Conservation (phyloP, 225 moss, liverwort and hornwort species). For the Takakia lepidozioides region DNA sequence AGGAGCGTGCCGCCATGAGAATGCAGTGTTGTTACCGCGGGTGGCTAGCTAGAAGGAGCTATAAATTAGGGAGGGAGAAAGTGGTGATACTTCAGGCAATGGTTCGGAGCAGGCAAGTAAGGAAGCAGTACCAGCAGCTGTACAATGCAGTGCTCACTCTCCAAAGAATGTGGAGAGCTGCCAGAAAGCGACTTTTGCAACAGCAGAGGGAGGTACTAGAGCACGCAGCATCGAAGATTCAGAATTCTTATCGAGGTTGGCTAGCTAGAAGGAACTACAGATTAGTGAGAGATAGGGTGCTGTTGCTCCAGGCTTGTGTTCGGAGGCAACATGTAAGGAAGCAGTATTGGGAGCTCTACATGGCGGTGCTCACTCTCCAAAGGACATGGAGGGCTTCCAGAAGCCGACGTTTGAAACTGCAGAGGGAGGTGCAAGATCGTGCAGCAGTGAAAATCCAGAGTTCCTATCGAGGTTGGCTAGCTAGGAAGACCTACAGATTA, state of each 20-base stretch:
- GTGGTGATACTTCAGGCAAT: slow-evolving; percentile 25
- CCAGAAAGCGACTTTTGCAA: slow-evolving; percentile 5
- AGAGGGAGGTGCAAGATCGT: neutral
- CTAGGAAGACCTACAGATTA: slow-evolving; percentile 9
- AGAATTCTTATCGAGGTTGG: slow-evolving; percentile 21
- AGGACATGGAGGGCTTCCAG: slow-evolving; percentile 18
- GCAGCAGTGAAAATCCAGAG: slow-evolving; percentile 23
- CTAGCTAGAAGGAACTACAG: slow-evolving; percentile 10
- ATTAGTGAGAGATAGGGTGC: slow-evolving; percentile 9
- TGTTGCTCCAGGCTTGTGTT: slow-evolving; percentile 25
- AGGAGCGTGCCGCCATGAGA: slow-evolving; percentile 13
- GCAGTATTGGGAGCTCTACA: slow-evolving; percentile 13
- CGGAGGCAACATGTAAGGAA: slow-evolving; percentile 16
- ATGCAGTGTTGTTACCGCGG: slow-evolving; percentile 23
- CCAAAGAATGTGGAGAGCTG: slow-evolving; percentile 23
- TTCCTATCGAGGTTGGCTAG: slow-evolving; percentile 14
- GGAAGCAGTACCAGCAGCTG: slow-evolving; percentile 14
- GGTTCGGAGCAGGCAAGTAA: slow-evolving; percentile 16
- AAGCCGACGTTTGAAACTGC: slow-evolving; percentile 5
- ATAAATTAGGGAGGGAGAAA: slow-evolving; percentile 8
- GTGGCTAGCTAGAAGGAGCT: slow-evolving; percentile 13
- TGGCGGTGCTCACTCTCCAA: slow-evolving; percentile 16
- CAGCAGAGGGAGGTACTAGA: slow-evolving; percentile 3
- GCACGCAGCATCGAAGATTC: slow-evolving; percentile 20
- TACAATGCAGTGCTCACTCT: slow-evolving; percentile 11